Percentiles rank a stretch among this genome's conserved stretches.
These are phyloP conservation scores for Lactifluus volemus DNA, from an alignment of 768 basidiomycete genomes.

Conservation along the genomic window DNA sequence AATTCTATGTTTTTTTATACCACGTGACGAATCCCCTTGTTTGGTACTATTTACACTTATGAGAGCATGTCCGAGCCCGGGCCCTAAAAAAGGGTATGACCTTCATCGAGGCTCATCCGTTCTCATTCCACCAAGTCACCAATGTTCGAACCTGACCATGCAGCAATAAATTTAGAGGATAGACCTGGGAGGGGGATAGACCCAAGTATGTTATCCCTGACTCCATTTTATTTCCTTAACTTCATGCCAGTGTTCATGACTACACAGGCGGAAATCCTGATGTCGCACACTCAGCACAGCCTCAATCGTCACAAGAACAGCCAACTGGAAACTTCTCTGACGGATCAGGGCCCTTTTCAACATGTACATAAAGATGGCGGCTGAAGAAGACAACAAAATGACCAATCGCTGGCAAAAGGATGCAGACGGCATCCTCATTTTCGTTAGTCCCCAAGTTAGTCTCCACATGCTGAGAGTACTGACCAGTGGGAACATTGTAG, in stretches of 20 bases:
- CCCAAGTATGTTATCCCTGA: not conserved
- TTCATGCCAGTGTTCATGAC: not conserved
- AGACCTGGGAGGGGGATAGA: not conserved
- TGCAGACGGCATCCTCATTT: slow-evolving; percentile 17
- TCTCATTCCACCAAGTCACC: not conserved
- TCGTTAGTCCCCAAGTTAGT: slow-evolving; percentile 3
- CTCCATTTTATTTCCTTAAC: not conserved
- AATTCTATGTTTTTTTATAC: no score
- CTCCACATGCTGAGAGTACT: not conserved
- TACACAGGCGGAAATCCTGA: not conserved
- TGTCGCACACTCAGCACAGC: not conserved
- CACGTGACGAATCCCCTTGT: no score
- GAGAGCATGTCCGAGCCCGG: no score
- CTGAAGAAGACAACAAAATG: slow-evolving; percentile 10
- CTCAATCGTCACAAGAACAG: not conserved
- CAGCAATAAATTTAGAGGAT: not conserved
- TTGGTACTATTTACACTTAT: no score
- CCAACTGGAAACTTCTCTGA: not conserved
- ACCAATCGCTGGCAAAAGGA: slow-evolving; percentile 9
- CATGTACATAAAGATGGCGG: slow-evolving; percentile 3
- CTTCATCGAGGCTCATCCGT: no score
- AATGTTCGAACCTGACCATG: not conserved
- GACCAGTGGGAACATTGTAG: not conserved
- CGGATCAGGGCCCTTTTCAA: slow-evolving; percentile 1
- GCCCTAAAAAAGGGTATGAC: no score